phyloP scores from a whole-genome alignment of 2,329 filamentous ascomycete species.

The Phyllosticta capitalensis region DNA sequence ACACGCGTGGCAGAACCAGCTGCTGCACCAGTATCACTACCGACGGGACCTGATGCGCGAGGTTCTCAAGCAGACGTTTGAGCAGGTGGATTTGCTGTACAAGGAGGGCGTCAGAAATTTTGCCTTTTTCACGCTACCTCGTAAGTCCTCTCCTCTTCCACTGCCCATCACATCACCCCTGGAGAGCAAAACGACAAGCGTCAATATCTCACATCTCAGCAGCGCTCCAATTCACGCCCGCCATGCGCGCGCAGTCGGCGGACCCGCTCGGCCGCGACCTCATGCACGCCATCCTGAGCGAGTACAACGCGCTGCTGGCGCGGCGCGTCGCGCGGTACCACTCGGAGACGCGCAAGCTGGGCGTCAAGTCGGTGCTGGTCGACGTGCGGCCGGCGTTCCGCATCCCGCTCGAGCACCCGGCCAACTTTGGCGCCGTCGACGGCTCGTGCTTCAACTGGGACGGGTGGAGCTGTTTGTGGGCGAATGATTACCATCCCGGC shows the following conservation, averaged over 20 bases:
- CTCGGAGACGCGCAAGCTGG: slow-evolving; percentile 10
- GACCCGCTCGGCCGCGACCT: slow-evolving; percentile 16
- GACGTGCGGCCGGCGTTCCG: slow-evolving; percentile 36
- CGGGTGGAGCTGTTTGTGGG: slow-evolving; percentile 38
- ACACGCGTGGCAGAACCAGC: neutral
- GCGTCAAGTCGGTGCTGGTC: slow-evolving; percentile 26
- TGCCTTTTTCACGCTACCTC: slow-evolving; percentile 50
- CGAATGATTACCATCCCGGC: slow-evolving; percentile 22
- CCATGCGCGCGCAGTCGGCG: slow-evolving; percentile 33
- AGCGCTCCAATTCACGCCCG: slow-evolving; percentile 20
- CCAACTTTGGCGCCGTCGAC: slow-evolving; percentile 33
- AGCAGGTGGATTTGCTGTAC: slow-evolving; percentile 40
- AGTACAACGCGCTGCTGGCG: slow-evolving; percentile 24
- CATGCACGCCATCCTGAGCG: neutral
- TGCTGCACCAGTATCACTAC: neutral
- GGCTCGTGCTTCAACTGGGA: slow-evolving; percentile 34
- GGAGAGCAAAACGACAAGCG: slow-evolving; percentile 1
- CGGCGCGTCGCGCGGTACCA: slow-evolving; percentile 18
- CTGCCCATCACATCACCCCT: neutral
- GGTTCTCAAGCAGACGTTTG: slow-evolving; percentile 38
- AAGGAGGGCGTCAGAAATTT: slow-evolving; percentile 48
- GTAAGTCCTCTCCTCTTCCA: slow-evolving; percentile 9
- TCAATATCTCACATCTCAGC: slow-evolving; percentile 14
- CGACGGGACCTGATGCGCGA: slow-evolving; percentile 19
- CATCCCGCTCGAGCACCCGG: slow-evolving; percentile 34